These are phyloP conservation scores for Pichia eremophila DNA, from an alignment of 805 yeast species.

Conservation along the genomic window DNA sequence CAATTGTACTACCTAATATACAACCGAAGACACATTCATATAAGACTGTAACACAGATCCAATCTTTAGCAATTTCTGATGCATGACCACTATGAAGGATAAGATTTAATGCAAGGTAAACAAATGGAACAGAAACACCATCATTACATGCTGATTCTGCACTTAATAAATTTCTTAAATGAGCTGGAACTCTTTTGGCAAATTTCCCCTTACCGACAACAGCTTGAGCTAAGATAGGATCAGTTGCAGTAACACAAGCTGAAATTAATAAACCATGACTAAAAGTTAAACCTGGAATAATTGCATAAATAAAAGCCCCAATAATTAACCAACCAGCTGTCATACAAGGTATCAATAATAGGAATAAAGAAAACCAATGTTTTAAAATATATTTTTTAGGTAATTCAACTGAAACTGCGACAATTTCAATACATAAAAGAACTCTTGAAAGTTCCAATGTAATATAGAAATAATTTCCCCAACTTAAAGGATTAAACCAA, in stretches of 20 bases:
- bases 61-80: constrained; percentile 46
- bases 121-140: constrained; percentile 65
- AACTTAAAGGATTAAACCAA: constrained; percentile 47
- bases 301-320: constrained; percentile 51
- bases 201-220: constrained; percentile 67
- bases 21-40: constrained; percentile 56
- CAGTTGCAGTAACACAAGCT: constrained; percentile 72
- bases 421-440: constrained; percentile 61
- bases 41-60: constrained; percentile 50
- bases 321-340: constrained; percentile 60
- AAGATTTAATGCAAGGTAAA: constrained; percentile 47
- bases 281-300: constrained; percentile 49
- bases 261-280: constrained; percentile 49
- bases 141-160: constrained; percentile 75
- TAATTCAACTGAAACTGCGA: constrained; percentile 63
- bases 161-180: constrained; percentile 48
- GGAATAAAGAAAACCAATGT: constrained; percentile 49
- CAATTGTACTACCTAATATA: constrained; percentile 44
- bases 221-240: constrained; percentile 66
- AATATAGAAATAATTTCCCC: constrained; percentile 48
- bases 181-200: constrained; percentile 57
- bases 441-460: constrained; percentile 54
- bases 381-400: constrained; percentile 57
- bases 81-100: constrained; percentile 41
- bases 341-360: constrained; percentile 61